Conservation (phyloP, 1,284 basidiomycete genomes). For the Cystobasidium sp. region DNA sequence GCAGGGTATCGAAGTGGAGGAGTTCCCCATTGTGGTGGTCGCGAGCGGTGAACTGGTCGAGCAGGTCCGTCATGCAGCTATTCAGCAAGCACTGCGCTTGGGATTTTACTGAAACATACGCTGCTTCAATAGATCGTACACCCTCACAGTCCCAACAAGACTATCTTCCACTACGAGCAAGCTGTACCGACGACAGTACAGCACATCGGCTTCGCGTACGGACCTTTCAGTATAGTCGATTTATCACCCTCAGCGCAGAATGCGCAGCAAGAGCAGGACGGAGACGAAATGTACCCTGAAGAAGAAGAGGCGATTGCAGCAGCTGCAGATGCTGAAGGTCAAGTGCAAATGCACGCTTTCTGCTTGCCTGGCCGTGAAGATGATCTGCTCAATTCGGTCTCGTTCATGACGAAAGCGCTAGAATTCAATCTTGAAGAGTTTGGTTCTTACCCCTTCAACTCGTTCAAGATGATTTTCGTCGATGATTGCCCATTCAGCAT, state of each 20-base stretch:
- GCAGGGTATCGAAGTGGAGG: constrained; percentile 63
- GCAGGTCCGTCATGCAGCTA: constrained; percentile 61
- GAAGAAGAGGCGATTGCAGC: constrained; percentile 61
- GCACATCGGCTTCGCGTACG: constrained; percentile 93
- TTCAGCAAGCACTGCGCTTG: background rate
- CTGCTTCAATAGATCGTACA: constrained; percentile 92
- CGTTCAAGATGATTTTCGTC: constrained; percentile 95
- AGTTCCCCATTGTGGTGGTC: constrained; percentile 79
- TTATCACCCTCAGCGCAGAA: constrained; percentile 61
- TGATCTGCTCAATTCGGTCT: constrained; percentile 68
- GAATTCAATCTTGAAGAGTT: constrained; percentile 88
- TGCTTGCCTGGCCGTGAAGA: constrained; percentile 83
- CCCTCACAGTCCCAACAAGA: constrained; percentile 90
- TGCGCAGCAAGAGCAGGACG: constrained; percentile 36
- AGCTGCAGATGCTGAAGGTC: constrained; percentile 57
- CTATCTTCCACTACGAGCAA: constrained; percentile 92
- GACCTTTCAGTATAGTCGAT: constrained; percentile 82
- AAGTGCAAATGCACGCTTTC: constrained; percentile 89
- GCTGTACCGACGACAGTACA: constrained; percentile 87
- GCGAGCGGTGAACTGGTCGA: constrained; percentile 93
- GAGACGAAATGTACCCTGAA: constrained; percentile 58
- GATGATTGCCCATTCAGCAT: constrained; percentile 79
- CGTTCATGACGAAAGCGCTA: constrained; percentile 85
- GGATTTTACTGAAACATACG: constrained; percentile 76
- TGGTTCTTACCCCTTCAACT: constrained; percentile 91